Conservation (phyloP, 2,329 filamentous ascomycete genomes). For the Monosporascus sp. region DNA sequence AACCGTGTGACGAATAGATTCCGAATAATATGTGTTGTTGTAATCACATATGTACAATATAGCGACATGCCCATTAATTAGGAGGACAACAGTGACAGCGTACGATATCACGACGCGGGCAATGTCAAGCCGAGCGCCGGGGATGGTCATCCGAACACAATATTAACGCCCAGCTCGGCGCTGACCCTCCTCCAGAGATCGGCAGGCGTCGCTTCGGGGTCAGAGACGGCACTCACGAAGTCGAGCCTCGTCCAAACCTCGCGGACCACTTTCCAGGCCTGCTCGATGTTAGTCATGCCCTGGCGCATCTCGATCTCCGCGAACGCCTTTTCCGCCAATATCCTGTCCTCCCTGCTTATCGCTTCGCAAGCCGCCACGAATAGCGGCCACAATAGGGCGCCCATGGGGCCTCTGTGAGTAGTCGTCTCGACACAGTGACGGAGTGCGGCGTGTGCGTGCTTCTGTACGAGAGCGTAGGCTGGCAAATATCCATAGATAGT, state of each 20-base stretch:
- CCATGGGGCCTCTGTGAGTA: constrained; percentile 53
- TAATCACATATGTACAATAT: too few species aligned
- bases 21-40: too few species aligned
- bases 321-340: constrained; percentile 47
- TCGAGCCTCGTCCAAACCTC: constrained; percentile 56
- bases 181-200: constrained; percentile 55
- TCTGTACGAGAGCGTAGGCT: constrained; percentile 46
- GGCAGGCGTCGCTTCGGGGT: constrained; percentile 14
- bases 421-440: constrained; percentile 52
- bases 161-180: constrained; percentile 51
- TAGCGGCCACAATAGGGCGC: constrained; percentile 59
- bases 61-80: too few species aligned
- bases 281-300: constrained; percentile 60
- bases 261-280: constrained; percentile 55
- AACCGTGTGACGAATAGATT: too few species aligned
- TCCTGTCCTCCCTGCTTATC: constrained; percentile 41
- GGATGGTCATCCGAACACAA: constrained; percentile 51
- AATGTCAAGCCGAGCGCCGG: background rate
- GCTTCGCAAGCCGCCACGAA: constrained; percentile 61
- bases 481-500: constrained; percentile 46
- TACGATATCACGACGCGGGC: background rate
- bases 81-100: too few species aligned
- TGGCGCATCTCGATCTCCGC: constrained; percentile 49
- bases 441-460: constrained; percentile 45
- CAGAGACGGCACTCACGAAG: constrained; percentile 17